A percentile compares a stretch with the other conserved stretches of the same genome.
phyloP scores from a whole-genome alignment of 208 protist genomes.

The Trypanosomatidae sp. region DNA sequence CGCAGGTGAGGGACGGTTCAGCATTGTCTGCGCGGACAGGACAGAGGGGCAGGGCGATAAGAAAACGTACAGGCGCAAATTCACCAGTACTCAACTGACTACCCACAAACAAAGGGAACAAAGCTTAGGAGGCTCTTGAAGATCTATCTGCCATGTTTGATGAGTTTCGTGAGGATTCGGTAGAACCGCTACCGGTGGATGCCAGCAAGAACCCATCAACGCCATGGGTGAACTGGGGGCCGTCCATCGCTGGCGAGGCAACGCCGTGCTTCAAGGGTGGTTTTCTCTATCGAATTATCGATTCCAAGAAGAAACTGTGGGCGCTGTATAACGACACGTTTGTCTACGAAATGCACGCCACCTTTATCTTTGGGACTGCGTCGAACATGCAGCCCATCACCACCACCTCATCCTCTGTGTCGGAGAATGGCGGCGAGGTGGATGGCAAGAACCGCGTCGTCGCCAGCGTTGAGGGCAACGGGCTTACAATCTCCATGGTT shows the following conservation, averaged over 20 bases:
- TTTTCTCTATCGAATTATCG: conserved; percentile 69
- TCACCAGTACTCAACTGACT: not conserved
- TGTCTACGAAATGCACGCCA: conserved; percentile 66
- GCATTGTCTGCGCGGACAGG: not conserved
- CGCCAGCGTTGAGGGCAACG: conserved; percentile 57
- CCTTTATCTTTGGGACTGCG: conserved; percentile 58
- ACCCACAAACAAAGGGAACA: not conserved
- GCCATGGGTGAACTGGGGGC: conserved; percentile 29
- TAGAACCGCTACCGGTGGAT: conserved; percentile 9
- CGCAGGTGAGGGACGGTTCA: not conserved
- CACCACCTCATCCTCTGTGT: conserved; percentile 1
- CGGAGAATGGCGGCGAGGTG: conserved; percentile 7
- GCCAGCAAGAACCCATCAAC: conserved; percentile 15
- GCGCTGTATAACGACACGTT: conserved; percentile 84
- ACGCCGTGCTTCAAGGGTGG: conserved; percentile 68
- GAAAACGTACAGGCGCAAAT: not conserved
- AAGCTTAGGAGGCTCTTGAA: not conserved
- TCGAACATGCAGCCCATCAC: conserved; percentile 28
- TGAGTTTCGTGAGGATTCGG: conserved; percentile 72
- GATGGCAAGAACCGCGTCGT: conserved; percentile 32
- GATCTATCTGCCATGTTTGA: conserved; percentile 22
- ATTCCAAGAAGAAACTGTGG: conserved; percentile 58
- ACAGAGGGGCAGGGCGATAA: not conserved
- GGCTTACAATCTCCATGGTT: conserved; percentile 41
- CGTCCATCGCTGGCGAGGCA: conserved; percentile 40